These are phyloP conservation scores for Paecilomyces sp. DNA, from an alignment of 2,329 filamentous ascomycete species.

Conservation along the genomic window DNA sequence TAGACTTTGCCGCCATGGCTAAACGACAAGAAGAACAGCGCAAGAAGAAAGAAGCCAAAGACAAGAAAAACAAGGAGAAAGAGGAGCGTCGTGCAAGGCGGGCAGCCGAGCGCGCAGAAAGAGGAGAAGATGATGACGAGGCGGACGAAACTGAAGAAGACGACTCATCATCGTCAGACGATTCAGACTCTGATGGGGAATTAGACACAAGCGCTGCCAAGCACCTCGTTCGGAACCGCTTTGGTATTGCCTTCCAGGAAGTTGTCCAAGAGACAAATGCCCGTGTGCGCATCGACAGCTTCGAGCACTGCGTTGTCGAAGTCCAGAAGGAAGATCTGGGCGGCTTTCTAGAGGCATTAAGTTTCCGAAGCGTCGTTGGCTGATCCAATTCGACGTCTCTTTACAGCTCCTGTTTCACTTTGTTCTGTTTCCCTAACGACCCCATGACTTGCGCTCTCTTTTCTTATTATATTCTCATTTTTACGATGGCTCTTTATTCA, in stretches of 20 bases:
- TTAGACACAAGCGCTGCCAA: conserved; percentile 49
- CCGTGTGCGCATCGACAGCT: conserved; percentile 85
- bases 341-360: conserved; percentile 84
- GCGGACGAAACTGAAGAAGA: conserved; percentile 57
- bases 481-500: not conserved
- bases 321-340: conserved; percentile 93
- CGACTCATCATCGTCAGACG: conserved; percentile 27
- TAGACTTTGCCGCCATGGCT: conserved; percentile 57
- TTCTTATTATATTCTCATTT: not conserved
- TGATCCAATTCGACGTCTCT: not conserved
- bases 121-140: conserved; percentile 49
- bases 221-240: conserved; percentile 75
- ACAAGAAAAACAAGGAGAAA: conserved; percentile 55
- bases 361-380: conserved; percentile 77
- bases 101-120: conserved; percentile 44
- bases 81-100: conserved; percentile 57
- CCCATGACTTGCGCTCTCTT: not conserved
- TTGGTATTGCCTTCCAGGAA: conserved; percentile 92
- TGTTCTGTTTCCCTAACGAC: not conserved
- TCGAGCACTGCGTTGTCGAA: conserved; percentile 95
- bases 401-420: not conserved
- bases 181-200: conserved; percentile 50
- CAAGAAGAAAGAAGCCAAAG: conserved; percentile 57
- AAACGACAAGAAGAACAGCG: conserved; percentile 59
- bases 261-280: conserved; percentile 88